Evolutionary conservation across 345 rosid genomes (phyloP), one percentile per base, ranked within the genome.

Genomic region (Pugionium cornutum): DNA sequence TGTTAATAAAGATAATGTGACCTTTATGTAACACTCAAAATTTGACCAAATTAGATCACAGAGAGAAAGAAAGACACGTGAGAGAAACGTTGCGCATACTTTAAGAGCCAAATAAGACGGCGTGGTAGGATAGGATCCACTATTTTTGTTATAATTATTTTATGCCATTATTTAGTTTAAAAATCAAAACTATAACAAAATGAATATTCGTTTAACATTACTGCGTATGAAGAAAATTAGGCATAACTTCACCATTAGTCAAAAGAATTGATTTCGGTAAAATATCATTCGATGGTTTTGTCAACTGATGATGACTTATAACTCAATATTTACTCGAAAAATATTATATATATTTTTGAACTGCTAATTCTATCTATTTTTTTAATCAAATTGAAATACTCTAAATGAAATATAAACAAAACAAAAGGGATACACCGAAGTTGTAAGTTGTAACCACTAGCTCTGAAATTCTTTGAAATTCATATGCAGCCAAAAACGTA

Each of bases 41-140:
- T 59, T 59, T 48, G 47, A 65, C 69, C 66, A 49, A 52, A 42
- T 39, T 30, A 41, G 25, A 50, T 48, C 6, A 59, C 45, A 50
- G 32, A 32, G 57, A 31, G 64, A 63, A 27, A 70, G 30, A 42
- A 34, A 27, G 59, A 60, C 76, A 64, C 70, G 76, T 72, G 76
- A 49, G 54, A 28, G 45, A 35, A 64, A 65, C 71, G 54, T 72
- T 42, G 54, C 10, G 48, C 44, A 37, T 42, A 65, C 66, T 58
- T 58, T 53, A 49, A 64, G 45, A 71, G 59, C 63, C 75, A 46
- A 46, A 37, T 47, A 36, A 62, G 30, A 47, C 49, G 35, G 34
- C 7, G 55, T 42, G 46, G 42, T 39, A 39, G 9, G 64, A 25
- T 18, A 64, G 46, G 76, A 57, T 72, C 75, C 70, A 58, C 67